Base-by-base conservation (phyloP, 2,329 filamentous ascomycete species). In the Aspergillus tamarii region DNA sequence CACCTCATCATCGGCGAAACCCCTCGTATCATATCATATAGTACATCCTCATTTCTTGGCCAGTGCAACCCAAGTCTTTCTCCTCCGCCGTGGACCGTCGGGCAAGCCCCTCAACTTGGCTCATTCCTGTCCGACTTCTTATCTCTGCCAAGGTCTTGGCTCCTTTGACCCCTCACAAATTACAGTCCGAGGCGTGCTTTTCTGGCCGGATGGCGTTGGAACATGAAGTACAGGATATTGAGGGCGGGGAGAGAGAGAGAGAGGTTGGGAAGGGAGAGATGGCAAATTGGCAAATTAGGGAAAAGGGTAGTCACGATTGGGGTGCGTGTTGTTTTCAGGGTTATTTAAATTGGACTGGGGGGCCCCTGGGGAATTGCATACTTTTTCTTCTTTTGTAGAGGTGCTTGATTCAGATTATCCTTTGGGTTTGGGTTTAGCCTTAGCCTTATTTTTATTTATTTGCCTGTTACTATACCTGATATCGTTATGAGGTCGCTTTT, bases 111-210 rank as follows among this genome's bases (percentile, higher is more conserved):
- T 60, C 46, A 52, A 60, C 48, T 60, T 60, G 36, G 48, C 48
- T 59, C 19, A 11, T 28, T 21, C 36, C 36, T 36, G 50, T 60
- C 50, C 50, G 32, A 34, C 50, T 64, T 64, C 65, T 68, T 68
- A 67, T 68, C 66, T 60, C 45, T 59, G 61, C 60, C 46, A 59
- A 62, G 61, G n/a, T 39, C 61, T 64, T 64, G 59, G 57, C 62
- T 26, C 57, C 46, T 57, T 61, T 45, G 26, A 21, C 57, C 34
- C 30, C 32, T 46, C 52, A 23, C 26, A 26, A 26, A 26, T 26
- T 26, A 26, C 46, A 57, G 67, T 66, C 61, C 61, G 63, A 43
- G 39, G 39, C 36, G 34, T 55, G 45, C 34, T 39, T 26, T 23
- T n/a, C 10, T 56, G 16, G 21, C 21, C 48, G 4, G 55, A 62